A percentile compares a stretch with the other conserved stretches of the same genome.
Conservation (phyloP, 257 asterid genomes). For the Solanum clarkiae region DNA sequence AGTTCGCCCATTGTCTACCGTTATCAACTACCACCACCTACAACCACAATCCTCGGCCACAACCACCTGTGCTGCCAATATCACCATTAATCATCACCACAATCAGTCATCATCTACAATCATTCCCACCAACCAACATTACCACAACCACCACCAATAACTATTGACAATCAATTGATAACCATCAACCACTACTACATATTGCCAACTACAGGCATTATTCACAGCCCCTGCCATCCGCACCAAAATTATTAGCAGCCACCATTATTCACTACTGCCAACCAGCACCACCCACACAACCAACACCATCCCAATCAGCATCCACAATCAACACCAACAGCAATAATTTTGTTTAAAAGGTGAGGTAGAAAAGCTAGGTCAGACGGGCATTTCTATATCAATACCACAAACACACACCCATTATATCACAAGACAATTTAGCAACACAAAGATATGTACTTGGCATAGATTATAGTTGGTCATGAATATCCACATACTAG, state of each 20-base stretch:
- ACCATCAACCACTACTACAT: background rate
- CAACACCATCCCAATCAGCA: background rate
- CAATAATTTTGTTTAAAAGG: background rate
- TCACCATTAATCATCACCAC: background rate
- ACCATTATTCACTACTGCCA: background rate
- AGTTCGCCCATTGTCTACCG: background rate
- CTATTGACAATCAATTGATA: background rate
- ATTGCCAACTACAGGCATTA: background rate
- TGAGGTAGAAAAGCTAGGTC: background rate
- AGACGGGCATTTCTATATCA: background rate
- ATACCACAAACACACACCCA: background rate
- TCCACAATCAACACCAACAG: background rate
- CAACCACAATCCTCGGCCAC: background rate
- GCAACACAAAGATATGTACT: background rate
- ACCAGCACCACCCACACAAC: background rate
- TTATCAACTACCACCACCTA: background rate
- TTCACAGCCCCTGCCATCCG: background rate
- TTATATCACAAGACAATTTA: background rate
- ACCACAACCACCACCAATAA: background rate
- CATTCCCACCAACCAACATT: background rate
- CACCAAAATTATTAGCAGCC: background rate
- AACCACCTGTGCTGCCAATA: background rate
- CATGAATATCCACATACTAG: background rate
- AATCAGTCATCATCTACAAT: background rate
- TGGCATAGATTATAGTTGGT: background rate